Evolutionary conservation across 768 basidiomycete species (phyloP), one percentile per base, ranked within the genome.

Genomic region (Chlorophyllum brunneum): DNA sequence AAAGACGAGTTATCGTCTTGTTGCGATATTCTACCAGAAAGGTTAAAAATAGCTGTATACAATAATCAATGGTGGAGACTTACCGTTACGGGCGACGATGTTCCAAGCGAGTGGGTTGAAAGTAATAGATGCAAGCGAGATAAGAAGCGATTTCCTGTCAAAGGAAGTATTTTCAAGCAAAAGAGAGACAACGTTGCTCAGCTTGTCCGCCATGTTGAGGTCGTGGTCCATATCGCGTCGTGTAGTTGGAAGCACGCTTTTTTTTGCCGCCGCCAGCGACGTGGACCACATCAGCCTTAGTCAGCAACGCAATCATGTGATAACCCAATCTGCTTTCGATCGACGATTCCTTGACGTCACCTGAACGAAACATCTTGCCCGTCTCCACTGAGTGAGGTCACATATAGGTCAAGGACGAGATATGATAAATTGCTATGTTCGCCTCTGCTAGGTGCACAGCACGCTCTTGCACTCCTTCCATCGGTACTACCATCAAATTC

Each of bases 101-200:
- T 99, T 99, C 95, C 95, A 99, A 54, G 87, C 93, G 1, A 85
- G 83, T 0, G 95, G 95, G 61, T 98, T 98, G 74, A 98, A 98
- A 1, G 82, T 63, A 43, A 95, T 90, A 54, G 86, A 67, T 3
- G 79, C 68, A n/a, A 93, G 56, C 0, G 82, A 81, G 15, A 88
- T 47, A 61, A 77, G 78, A 34, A 98, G 65, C 18, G 89, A 89
- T 5, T 70, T 63, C 60, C 91, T 79, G 26, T 74, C 79, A 24
- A 77, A 62, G 70, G 95, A 85, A 2, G 95, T 61, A 51, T 29
- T 51, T 16, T 29, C 59, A 39, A 46, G 58, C 54, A 39, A 43
- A 8, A 56, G 23, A 3, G 52, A 38, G n/a, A 40, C 9, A n/a
- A 57, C 10, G 6, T 51, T 15, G 23, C 29, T 30, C 11, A 55